phyloP scores from a whole-genome alignment of 352 stramenopile species.

The Phytophthora europaea region DNA sequence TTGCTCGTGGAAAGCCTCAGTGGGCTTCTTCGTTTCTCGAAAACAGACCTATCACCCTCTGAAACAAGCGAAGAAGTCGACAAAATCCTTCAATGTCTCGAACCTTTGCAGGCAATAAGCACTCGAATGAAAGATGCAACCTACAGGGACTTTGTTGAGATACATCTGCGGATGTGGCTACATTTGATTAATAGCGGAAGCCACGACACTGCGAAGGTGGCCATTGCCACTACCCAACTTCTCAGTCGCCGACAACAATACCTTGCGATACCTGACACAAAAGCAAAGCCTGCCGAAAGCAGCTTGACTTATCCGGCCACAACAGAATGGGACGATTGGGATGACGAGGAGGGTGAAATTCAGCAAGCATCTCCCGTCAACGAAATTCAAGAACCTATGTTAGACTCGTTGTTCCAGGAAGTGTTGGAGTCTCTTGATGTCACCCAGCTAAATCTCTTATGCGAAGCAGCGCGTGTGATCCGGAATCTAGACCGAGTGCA shows the following conservation, averaged over 20 bases:
- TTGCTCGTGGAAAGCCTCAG: conserved; percentile 46
- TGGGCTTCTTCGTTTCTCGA: conserved; percentile 31
- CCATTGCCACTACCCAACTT: conserved; percentile 9
- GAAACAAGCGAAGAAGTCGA: conserved; percentile 23
- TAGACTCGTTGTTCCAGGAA: conserved; percentile 24
- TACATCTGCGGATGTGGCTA: conserved; percentile 42
- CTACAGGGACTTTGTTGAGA: conserved; percentile 18
- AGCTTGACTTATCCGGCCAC: neutral
- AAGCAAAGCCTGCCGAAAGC: conserved; percentile 6
- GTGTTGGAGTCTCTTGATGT: conserved; percentile 14
- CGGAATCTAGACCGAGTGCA: neutral
- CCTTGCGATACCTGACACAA: neutral
- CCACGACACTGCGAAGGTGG: neutral
- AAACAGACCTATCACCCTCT: neutral
- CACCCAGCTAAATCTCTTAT: conserved; percentile 9
- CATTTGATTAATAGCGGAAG: neutral
- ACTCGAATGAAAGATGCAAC: conserved; percentile 14
- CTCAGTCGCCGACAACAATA: conserved; percentile 28
- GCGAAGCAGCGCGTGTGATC: neutral
- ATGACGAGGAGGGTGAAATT: conserved; percentile 40
- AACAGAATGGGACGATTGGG: conserved; percentile 55
- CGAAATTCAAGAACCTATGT: neutral
- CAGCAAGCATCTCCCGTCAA: conserved; percentile 24
- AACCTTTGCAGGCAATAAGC: neutral
- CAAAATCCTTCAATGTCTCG: conserved; percentile 9